Evolutionary conservation across 495 filamentous ascomycete species (phyloP), one percentile per base, ranked within the genome.

Genomic region (Penicillium silybi): DNA sequence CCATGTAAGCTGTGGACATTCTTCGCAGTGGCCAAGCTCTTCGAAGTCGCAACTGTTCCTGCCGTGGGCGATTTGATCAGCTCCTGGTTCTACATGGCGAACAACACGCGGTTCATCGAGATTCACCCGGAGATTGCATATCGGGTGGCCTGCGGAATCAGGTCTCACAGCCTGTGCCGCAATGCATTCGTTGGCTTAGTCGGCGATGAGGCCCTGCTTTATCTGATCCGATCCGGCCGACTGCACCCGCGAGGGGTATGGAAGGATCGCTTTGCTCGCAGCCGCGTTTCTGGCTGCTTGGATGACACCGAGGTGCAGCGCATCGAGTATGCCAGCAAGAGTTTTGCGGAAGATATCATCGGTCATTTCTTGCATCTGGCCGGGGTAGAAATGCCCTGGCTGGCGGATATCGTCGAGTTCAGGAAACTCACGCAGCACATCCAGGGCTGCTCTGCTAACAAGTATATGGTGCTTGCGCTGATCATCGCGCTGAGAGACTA

Each of bases 1-100:
- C 83, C 85, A n/a, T 69, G 77, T 34, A 82, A 85, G 22, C 59
- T 85, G 42, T 86, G 80, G 76, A 85, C 82, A 1, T 76, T 83
- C 15, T 80, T 80, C 15, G 78, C 74, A 8, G 63, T 87, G 3
- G 83, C 83, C 18, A 81, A 80, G 18, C 63, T 80, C 43, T 74
- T 84, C 18, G 75, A 81, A 2, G 73, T 85, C 17, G 70, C 74
- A 0, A 63, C 62, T 2, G 42, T 62, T 11, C 62, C 66, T 0
- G 44, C 59, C 2, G 60, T 77, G 16, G 60, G 58, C 39, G 67
- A 64, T 19, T 68, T 68, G 13, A 67, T 80, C 45, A 38, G 74
- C 9, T 60, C 64, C 10, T 82, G 79, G 79, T 57, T 82, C 38
- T 79, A 73, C 35, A 64, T 70, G 37, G 25, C 46, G 17, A 63